phyloP scores from a whole-genome alignment of 495 filamentous ascomycete species.

The Aspergillus hancockii region DNA sequence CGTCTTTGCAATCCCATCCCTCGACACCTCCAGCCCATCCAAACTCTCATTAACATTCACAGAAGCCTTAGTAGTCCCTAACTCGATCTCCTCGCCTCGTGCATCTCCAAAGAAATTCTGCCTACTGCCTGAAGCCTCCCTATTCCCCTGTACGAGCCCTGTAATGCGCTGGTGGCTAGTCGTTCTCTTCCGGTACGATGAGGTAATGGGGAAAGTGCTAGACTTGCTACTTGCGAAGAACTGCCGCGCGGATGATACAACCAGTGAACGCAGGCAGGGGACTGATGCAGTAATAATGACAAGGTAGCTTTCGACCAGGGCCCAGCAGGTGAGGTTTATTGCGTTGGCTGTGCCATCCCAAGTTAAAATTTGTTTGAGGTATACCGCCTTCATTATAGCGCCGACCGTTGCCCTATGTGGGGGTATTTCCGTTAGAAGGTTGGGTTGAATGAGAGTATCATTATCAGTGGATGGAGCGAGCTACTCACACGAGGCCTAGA shows the following conservation, averaged over 20 bases:
- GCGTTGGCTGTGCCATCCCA: conserved; percentile 1
- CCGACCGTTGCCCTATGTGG: conserved; percentile 1
- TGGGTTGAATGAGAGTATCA: neutral
- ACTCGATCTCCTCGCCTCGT: neutral
- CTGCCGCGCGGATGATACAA: neutral
- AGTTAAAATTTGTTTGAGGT: neutral
- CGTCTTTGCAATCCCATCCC: conserved; percentile 3
- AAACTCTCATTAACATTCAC: neutral
- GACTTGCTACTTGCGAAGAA: neutral
- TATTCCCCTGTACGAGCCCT: neutral
- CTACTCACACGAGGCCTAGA: conserved; percentile 45
- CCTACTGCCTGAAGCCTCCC: neutral
- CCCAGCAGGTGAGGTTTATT: conserved; percentile 4
- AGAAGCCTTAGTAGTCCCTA: conserved; percentile 2
- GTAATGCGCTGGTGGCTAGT: neutral
- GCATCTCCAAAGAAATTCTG: neutral
- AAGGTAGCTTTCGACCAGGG: conserved; percentile 21
- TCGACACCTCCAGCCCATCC: conserved; percentile 1
- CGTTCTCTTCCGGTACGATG: neutral
- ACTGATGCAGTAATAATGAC: conserved; percentile 37
- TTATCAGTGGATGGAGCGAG: neutral
- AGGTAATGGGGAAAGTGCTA: neutral
- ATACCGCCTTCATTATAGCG: neutral
- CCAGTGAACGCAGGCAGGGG: conserved; percentile 29
- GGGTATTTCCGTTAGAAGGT: neutral